phyloP scores from a whole-genome alignment of 441 rosid genomes.

The Corymbia calophylla region DNA sequence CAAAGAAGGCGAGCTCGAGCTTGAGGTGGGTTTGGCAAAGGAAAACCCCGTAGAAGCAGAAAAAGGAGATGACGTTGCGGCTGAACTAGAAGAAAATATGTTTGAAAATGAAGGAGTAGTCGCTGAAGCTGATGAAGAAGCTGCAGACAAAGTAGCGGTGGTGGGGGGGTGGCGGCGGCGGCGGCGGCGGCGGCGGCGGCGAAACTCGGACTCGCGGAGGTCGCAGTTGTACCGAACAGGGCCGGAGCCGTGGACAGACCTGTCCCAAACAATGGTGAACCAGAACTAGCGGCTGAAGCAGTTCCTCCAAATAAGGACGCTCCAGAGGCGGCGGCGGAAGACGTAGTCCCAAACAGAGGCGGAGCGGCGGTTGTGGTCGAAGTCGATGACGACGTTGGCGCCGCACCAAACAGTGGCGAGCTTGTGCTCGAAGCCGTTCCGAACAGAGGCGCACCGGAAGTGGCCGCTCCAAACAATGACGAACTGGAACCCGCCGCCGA shows the following conservation, averaged over 20 bases:
- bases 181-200: not conserved
- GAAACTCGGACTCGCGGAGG: not conserved
- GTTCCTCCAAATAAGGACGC: conserved; percentile 12
- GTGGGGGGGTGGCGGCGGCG: not conserved
- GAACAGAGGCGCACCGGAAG: not conserved
- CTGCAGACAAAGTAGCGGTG: conserved; percentile 2
- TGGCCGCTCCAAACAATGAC: conserved; percentile 8
- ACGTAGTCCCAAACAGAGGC: not conserved
- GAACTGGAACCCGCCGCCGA: not conserved
- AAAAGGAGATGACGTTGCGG: conserved; percentile 13
- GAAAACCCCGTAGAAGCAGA: conserved; percentile 29
- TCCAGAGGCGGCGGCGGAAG: not conserved
- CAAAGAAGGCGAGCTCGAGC: conserved; percentile 13
- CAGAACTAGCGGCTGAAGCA: conserved; percentile 11
- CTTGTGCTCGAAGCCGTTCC: not conserved
- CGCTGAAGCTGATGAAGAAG: conserved; percentile 16
- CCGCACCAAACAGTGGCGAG: not conserved
- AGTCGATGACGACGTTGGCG: not conserved
- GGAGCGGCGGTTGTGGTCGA: conserved; percentile 14
- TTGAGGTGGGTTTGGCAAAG: conserved; percentile 16
- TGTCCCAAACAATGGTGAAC: conserved; percentile 19
- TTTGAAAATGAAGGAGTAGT: conserved; percentile 15
- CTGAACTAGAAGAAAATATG: conserved; percentile 16
- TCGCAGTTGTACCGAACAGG: not conserved
- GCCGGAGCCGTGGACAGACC: conserved; percentile 8